Evolutionary conservation across 345 rosid species (phyloP).

Genomic region (Leavenworthia alabamica): DNA sequence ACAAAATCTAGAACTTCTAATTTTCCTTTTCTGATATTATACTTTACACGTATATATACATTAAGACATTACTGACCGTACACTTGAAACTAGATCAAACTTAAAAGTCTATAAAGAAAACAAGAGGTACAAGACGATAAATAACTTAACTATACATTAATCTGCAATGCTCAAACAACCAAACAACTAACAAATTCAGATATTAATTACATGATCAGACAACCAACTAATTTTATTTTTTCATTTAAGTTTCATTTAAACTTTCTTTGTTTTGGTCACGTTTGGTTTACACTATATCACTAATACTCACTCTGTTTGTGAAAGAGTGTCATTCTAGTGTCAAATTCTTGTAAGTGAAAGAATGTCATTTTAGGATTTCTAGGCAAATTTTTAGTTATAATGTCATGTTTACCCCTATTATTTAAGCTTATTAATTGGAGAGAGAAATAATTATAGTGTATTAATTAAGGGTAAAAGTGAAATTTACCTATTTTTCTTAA

Average conservation of each 20-base stretch:
- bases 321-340: no score
- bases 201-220: neutral
- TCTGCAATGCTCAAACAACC: neutral
- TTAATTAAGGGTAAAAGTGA: no score
- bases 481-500: no score
- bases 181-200: constrained; percentile 1
- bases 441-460: no score
- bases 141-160: neutral
- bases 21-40: neutral
- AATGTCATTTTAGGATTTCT: no score
- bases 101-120: neutral
- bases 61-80: no score
- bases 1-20: neutral
- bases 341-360: no score
- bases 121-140: neutral
- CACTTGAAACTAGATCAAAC: neutral
- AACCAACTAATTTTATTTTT: neutral
- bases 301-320: no score
- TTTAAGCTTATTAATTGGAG: no score
- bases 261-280: neutral
- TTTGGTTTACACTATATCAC: neutral
- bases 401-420: no score
- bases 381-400: no score
- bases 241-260: neutral
- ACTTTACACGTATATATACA: no score